A percentile compares a stretch with the other conserved stretches of the same genome.
Conservation (phyloP, 129 eudicot species). For the Artemisia tridentata region DNA sequence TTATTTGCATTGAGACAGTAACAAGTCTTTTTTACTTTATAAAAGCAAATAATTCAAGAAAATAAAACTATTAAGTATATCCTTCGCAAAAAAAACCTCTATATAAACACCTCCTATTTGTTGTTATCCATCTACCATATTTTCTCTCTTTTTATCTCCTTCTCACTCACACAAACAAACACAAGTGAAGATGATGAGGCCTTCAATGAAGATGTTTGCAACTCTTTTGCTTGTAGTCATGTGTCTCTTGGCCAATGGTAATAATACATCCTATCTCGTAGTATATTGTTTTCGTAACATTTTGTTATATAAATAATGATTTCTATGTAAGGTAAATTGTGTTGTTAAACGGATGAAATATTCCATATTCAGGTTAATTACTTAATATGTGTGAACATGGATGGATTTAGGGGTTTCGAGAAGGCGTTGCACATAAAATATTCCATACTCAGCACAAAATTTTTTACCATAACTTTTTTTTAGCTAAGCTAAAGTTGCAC, state of each 20-base stretch:
- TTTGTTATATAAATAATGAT: not conserved
- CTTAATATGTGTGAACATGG: too few relatives aligned
- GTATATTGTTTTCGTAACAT: not conserved
- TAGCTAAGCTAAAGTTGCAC: too few relatives aligned
- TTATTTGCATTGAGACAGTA: not conserved
- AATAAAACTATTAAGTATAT: not conserved
- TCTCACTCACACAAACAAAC: not conserved
- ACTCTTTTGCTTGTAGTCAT: constrained; percentile 43
- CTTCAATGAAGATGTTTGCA: constrained; percentile 48
- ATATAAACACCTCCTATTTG: constrained; percentile 25
- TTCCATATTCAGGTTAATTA: not conserved
- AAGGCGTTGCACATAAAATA: too few relatives aligned
- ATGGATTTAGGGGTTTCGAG: too few relatives aligned
- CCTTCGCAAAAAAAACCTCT: constrained; percentile 6
- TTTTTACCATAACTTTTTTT: too few relatives aligned
- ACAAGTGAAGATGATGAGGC: constrained; percentile 49
- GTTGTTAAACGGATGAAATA: too few relatives aligned
- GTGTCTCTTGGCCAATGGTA: constrained; percentile 60
- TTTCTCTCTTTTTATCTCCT: constrained; percentile 15
- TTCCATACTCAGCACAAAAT: too few relatives aligned
- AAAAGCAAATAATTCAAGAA: not conserved
- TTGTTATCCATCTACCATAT: not conserved
- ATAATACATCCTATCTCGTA: not conserved
- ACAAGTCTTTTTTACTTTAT: not conserved
- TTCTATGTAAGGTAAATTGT: too few relatives aligned